Evolutionary conservation across 805 yeast species (phyloP).

Genomic region (Ogataea henricii): DNA sequence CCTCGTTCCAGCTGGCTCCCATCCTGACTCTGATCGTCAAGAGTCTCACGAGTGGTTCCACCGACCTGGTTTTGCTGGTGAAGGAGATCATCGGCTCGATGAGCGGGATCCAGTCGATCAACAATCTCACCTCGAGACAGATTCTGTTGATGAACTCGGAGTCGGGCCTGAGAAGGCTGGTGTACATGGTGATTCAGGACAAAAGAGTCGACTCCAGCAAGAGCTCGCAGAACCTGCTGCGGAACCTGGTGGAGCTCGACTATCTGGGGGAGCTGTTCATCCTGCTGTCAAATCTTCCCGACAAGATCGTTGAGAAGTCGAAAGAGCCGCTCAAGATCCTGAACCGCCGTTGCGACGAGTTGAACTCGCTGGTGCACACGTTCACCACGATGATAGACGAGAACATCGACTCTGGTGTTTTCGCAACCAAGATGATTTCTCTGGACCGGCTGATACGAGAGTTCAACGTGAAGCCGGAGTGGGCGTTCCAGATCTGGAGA

Average conservation of each 20-base stretch:
- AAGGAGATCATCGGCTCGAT: slow-evolving; percentile 67
- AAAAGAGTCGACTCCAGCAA: slow-evolving; percentile 47
- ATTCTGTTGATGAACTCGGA: slow-evolving; percentile 68
- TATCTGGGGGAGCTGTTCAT: slow-evolving; percentile 65
- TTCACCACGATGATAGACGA: slow-evolving; percentile 59
- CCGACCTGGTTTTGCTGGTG: slow-evolving; percentile 62
- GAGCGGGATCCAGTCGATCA: slow-evolving; percentile 76
- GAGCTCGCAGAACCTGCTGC: slow-evolving; percentile 54
- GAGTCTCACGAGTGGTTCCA: slow-evolving; percentile 60
- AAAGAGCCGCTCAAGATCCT: slow-evolving; percentile 65
- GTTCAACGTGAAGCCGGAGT: slow-evolving; percentile 51
- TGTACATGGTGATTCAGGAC: slow-evolving; percentile 61
- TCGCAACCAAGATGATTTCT: slow-evolving; percentile 41
- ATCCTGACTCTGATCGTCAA: slow-evolving; percentile 61
- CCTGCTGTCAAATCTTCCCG: slow-evolving; percentile 53
- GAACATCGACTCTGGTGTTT: slow-evolving; percentile 41
- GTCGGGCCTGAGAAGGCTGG: slow-evolving; percentile 52
- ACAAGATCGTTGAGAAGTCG: slow-evolving; percentile 37
- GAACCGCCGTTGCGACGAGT: slow-evolving; percentile 71
- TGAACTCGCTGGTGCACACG: slow-evolving; percentile 65
- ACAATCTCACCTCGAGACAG: slow-evolving; percentile 67
- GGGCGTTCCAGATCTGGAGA: slow-evolving; percentile 86
- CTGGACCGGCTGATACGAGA: slow-evolving; percentile 42
- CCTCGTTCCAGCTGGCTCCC: slow-evolving; percentile 60
- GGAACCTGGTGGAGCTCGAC: slow-evolving; percentile 44